Conservation (phyloP, 2,329 filamentous ascomycete species). For the Ceratocystis harringtonii region DNA sequence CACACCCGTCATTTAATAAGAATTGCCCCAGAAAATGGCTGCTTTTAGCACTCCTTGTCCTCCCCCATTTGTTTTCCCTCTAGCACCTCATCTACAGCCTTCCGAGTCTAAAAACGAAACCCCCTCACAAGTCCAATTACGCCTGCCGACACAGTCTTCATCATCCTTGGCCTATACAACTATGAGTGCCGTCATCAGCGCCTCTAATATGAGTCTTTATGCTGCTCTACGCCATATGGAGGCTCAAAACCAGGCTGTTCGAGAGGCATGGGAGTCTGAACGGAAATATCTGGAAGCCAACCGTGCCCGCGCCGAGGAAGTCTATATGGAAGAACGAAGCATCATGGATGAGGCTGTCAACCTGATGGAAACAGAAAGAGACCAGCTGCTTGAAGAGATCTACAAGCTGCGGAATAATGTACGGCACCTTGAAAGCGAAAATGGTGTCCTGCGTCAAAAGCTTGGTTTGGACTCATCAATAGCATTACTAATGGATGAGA, state of each 20-base stretch:
- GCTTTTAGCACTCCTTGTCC: slow-evolving; percentile 1
- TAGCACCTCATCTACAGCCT: slow-evolving; percentile 1
- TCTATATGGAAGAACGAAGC: slow-evolving; percentile 39
- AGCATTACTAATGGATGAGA: not conserved
- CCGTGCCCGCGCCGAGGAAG: slow-evolving; percentile 37
- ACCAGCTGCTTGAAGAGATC: slow-evolving; percentile 29
- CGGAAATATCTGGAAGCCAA: slow-evolving; percentile 39
- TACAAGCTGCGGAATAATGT: slow-evolving; percentile 29
- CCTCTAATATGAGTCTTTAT: slow-evolving; percentile 11
- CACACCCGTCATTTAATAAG: not conserved
- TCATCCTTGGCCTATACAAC: slow-evolving; percentile 5
- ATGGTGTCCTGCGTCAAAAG: slow-evolving; percentile 22
- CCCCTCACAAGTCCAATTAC: not conserved
- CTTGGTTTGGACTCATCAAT: not conserved
- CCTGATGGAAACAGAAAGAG: slow-evolving; percentile 33
- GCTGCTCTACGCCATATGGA: slow-evolving; percentile 26
- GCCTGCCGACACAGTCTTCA: not conserved
- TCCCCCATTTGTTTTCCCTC: not conserved
- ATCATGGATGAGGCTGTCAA: slow-evolving; percentile 38
- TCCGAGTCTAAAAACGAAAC: not conserved
- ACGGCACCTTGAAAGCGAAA: slow-evolving; percentile 26
- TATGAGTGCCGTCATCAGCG: slow-evolving; percentile 4
- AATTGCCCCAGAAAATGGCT: not conserved
- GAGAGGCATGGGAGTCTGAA: slow-evolving; percentile 39
- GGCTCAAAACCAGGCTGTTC: slow-evolving; percentile 30